Evolutionary conservation across 306 rosid species (phyloP).

Genomic region (Quercus berberidifolia): DNA sequence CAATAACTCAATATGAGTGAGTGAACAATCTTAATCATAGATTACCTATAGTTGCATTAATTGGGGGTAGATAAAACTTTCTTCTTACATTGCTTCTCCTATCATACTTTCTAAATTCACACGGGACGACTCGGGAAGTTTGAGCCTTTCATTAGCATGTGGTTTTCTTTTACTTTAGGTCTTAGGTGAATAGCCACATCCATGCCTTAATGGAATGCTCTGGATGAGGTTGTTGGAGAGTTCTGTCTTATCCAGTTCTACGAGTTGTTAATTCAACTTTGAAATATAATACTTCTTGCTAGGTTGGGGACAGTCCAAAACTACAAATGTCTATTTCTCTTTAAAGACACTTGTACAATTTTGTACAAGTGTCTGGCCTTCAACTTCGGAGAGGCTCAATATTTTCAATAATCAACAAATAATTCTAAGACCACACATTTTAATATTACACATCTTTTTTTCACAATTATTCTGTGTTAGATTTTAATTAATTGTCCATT

Average conservation of each 20-base stretch:
- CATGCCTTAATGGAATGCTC: not conserved
- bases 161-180: not conserved
- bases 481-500: too few relatives aligned
- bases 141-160: not conserved
- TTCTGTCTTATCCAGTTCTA: not conserved
- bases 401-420: too few relatives aligned
- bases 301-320: not conserved
- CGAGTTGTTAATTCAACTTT: not conserved
- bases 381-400: too few relatives aligned
- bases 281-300: not conserved
- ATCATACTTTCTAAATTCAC: not conserved
- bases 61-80: not conserved
- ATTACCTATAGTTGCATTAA: not conserved
- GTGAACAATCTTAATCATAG: too few relatives aligned
- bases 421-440: too few relatives aligned
- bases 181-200: not conserved
- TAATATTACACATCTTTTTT: too few relatives aligned
- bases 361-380: too few relatives aligned
- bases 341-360: too few relatives aligned
- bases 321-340: too few relatives aligned
- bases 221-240: not conserved
- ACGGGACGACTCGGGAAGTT: constrained; percentile 18
- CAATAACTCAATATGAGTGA: too few relatives aligned
- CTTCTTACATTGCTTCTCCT: not conserved
- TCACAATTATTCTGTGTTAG: too few relatives aligned